Evolutionary conservation across 1,284 basidiomycete species (phyloP).

Genomic region (Mycosarcoma mackinlayi): DNA sequence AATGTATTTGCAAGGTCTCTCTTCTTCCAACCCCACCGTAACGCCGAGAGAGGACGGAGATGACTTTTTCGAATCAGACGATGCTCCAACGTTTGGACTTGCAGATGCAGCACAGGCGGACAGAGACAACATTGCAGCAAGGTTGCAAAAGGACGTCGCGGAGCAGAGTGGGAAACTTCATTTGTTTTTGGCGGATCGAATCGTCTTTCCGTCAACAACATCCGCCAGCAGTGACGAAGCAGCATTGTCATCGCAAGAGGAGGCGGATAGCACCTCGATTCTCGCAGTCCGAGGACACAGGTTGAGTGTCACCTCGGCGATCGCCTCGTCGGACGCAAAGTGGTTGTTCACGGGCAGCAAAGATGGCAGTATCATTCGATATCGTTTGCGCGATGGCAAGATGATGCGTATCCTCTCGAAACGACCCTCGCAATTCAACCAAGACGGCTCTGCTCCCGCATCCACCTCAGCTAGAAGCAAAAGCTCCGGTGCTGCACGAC

Average conservation of each 20-base stretch:
- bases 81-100: conserved; percentile 65
- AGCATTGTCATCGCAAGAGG: neutral
- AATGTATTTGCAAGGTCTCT: conserved; percentile 85
- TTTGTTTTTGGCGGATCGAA: conserved; percentile 73
- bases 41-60: conserved; percentile 18
- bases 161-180: conserved; percentile 75
- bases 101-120: conserved; percentile 94
- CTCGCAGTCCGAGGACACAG: conserved; percentile 77
- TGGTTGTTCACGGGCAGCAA: conserved; percentile 71
- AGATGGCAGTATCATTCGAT: conserved; percentile 62
- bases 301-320: conserved; percentile 80
- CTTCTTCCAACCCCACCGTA: neutral
- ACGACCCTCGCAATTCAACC: conserved; percentile 15
- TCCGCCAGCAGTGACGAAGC: neutral
- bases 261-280: conserved; percentile 1
- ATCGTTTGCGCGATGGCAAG: conserved; percentile 62
- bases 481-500: conserved; percentile 45
- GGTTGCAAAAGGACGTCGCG: conserved; percentile 74
- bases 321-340: conserved; percentile 76
- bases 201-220: conserved; percentile 35
- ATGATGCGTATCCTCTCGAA: conserved; percentile 52
- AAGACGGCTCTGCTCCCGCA: conserved; percentile 8
- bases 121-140: conserved; percentile 86
- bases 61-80: conserved; percentile 67
- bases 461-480: conserved; percentile 15